These are phyloP conservation scores for Rutstroemia sp. DNA, from an alignment of 2,329 filamentous ascomycete genomes.

Conservation along the genomic window DNA sequence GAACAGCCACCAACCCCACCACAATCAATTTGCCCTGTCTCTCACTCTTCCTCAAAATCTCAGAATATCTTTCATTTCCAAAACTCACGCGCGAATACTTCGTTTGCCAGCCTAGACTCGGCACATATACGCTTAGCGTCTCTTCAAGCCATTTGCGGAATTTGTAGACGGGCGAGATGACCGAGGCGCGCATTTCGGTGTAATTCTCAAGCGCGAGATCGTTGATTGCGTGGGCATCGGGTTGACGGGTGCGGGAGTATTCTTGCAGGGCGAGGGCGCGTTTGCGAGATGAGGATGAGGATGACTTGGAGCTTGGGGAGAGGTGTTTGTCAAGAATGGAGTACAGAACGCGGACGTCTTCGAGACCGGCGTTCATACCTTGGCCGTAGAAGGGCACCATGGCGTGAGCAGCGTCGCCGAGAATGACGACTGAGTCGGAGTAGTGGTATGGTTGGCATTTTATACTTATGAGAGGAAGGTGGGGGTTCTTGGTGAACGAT, in stretches of 20 bases:
- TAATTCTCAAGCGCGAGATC: conserved; percentile 89
- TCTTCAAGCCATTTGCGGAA: conserved; percentile 85
- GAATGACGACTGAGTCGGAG: conserved; percentile 66
- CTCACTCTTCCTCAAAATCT: conserved; percentile 65
- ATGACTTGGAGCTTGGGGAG: conserved; percentile 25
- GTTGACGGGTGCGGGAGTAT: conserved; percentile 67
- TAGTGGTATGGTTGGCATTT: conserved; percentile 89
- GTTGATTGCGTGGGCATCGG: conserved; percentile 84
- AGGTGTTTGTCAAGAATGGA: conserved; percentile 62
- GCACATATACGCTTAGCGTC: conserved; percentile 66
- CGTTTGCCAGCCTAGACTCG: conserved; percentile 77
- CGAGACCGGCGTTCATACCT: conserved; percentile 93
- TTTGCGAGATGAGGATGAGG: conserved; percentile 41
- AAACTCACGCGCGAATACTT: conserved; percentile 92
- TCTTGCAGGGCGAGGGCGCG: conserved; percentile 63
- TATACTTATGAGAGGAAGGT: conserved; percentile 86
- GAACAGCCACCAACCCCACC: conserved; percentile 13
- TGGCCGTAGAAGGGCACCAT: conserved; percentile 99
- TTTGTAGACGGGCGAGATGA: conserved; percentile 69
- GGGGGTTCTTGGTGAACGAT: conserved; percentile 77
- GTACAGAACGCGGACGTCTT: conserved; percentile 88
- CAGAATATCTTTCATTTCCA: conserved; percentile 83
- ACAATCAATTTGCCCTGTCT: conserved; percentile 47
- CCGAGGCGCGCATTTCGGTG: conserved; percentile 83
- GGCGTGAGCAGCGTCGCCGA: conserved; percentile 92